Percentiles rank a stretch among this genome's conserved stretches.
Conservation (phyloP, 345 rosid genomes). For the Pistacia vera region DNA sequence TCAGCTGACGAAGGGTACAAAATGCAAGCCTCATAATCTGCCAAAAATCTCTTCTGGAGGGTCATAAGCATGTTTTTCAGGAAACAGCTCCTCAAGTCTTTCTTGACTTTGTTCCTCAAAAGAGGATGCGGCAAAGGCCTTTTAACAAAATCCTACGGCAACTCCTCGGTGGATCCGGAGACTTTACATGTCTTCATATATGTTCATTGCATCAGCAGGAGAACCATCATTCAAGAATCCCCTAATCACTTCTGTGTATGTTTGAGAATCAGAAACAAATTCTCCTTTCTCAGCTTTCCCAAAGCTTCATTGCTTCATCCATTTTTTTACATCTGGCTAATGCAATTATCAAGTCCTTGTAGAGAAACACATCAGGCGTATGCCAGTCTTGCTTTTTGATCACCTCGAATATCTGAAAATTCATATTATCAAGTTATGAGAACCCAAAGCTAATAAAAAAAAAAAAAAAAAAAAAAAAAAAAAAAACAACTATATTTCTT, state of each 20-base stretch:
- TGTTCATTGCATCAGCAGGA: constrained; percentile 91
- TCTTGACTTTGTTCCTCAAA: constrained; percentile 86
- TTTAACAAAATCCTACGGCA: constrained; percentile 87
- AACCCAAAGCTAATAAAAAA: background rate
- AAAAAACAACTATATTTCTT: constrained; percentile 2
- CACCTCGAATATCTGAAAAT: constrained; percentile 68
- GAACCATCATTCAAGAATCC: constrained; percentile 84
- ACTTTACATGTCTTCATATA: constrained; percentile 92
- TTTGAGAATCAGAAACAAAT: constrained; percentile 82
- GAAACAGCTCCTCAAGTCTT: constrained; percentile 89
- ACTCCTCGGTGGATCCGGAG: constrained; percentile 89
- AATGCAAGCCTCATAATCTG: constrained; percentile 45
- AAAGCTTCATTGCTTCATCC: constrained; percentile 77
- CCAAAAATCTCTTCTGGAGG: constrained; percentile 96
- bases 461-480: too few species aligned
- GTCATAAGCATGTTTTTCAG: constrained; percentile 85
- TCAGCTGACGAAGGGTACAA: background rate
- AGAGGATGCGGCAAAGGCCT: constrained; percentile 92
- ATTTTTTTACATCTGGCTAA: constrained; percentile 65
- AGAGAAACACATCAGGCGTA: constrained; percentile 71
- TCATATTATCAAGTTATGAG: background rate
- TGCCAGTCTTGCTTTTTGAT: constrained; percentile 87
- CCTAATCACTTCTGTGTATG: constrained; percentile 82
- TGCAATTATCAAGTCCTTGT: constrained; percentile 82
- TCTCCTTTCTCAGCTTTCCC: constrained; percentile 80